A percentile compares a stretch with the other conserved stretches of the same genome.
Conservation (phyloP, 2,329 filamentous ascomycete species). For the Beauveria australis region DNA sequence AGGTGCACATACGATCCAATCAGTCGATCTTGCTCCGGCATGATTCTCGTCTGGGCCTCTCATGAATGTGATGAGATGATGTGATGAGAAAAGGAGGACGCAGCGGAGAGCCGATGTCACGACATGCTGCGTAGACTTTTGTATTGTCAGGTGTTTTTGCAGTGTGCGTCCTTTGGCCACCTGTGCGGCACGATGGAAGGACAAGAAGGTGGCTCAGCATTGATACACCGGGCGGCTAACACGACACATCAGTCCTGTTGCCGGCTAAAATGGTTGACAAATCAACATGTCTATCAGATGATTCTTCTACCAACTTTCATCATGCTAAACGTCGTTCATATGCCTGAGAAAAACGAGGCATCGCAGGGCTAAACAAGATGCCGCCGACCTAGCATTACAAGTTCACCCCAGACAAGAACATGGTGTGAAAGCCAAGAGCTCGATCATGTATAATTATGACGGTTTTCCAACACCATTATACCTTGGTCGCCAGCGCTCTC, state of each 20-base stretch:
- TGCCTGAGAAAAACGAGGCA: too few relatives aligned
- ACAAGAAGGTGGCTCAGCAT: not conserved
- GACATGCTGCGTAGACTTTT: not conserved
- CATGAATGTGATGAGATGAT: not conserved
- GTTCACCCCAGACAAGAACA: too few relatives aligned
- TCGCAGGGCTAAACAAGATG: too few relatives aligned
- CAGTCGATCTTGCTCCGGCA: slow-evolving; percentile 37
- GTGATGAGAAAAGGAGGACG: not conserved
- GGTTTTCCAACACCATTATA: slow-evolving; percentile 2
- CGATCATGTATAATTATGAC: too few relatives aligned
- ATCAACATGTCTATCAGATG: too few relatives aligned
- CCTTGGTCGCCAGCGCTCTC: slow-evolving; percentile 38
- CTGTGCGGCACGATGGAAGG: not conserved
- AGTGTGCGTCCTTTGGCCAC: not conserved
- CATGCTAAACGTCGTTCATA: too few relatives aligned
- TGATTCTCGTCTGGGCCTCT: slow-evolving; percentile 13
- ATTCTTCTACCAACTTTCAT: too few relatives aligned
- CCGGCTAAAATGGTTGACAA: not conserved
- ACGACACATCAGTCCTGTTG: not conserved
- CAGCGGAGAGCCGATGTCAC: not conserved
- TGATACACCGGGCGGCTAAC: not conserved
- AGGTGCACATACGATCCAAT: slow-evolving; percentile 43
- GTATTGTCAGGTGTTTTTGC: not conserved
- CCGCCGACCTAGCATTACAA: too few relatives aligned
- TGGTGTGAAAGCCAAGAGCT: too few relatives aligned